Percentiles rank a stretch among this genome's conserved stretches.
These are phyloP conservation scores for Erysimum cheiri DNA, from an alignment of 441 rosid species.

Conservation along the genomic window DNA sequence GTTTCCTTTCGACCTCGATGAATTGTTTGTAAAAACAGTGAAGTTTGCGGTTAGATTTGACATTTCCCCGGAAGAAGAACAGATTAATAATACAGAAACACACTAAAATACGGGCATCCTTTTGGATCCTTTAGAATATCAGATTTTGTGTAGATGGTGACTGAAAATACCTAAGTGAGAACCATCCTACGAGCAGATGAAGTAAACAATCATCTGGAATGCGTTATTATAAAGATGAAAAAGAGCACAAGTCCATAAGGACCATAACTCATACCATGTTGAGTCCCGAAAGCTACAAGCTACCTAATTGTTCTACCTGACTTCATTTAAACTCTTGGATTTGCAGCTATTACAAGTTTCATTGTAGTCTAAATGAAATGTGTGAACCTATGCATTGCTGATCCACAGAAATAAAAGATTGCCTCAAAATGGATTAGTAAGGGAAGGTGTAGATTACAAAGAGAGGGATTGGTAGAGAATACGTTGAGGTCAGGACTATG, in stretches of 20 bases:
- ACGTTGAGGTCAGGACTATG: too few relatives aligned
- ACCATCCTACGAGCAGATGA: neutral
- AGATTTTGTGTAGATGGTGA: neutral
- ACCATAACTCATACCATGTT: constrained; percentile 17
- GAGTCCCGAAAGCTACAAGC: neutral
- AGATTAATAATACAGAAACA: neutral
- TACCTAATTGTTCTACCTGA: neutral
- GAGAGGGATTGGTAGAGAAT: too few relatives aligned
- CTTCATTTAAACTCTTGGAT: too few relatives aligned
- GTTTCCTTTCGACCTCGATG: constrained; percentile 62
- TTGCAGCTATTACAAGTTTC: constrained; percentile 6
- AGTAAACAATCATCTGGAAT: neutral
- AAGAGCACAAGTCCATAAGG: neutral
- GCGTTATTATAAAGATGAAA: neutral
- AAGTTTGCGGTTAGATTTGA: neutral
- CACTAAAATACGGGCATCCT: neutral
- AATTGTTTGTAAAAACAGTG: constrained; percentile 36
- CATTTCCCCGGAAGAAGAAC: neutral
- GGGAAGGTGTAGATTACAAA: too few relatives aligned
- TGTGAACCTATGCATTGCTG: constrained; percentile 8
- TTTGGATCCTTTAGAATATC: neutral
- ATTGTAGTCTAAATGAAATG: neutral
- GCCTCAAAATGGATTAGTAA: too few relatives aligned
- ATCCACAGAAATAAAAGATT: too few relatives aligned
- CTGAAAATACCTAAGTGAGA: constrained; percentile 4